Evolutionary conservation across 495 filamentous ascomycete genomes (phyloP).

Genomic region (Neurospora sp.): DNA sequence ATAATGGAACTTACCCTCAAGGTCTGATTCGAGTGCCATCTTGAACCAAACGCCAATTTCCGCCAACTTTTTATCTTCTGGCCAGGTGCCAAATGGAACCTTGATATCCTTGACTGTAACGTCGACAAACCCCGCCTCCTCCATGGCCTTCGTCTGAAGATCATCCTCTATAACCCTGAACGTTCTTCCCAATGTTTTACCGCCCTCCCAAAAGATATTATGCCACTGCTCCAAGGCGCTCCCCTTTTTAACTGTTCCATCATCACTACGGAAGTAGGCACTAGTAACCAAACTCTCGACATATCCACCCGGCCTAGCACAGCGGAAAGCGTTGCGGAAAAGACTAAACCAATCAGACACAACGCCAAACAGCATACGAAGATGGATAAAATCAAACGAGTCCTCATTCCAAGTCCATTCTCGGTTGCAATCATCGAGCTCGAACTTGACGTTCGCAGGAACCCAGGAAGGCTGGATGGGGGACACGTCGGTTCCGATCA

Average conservation of each 20-base stretch:
- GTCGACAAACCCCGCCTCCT: slow-evolving; percentile 44
- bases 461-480: slow-evolving; percentile 32
- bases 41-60: slow-evolving; percentile 14
- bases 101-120: slow-evolving; percentile 35
- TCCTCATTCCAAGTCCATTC: slow-evolving; percentile 34
- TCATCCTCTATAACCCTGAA: not conserved
- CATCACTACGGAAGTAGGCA: not conserved
- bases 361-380: slow-evolving; percentile 37
- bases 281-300: not conserved
- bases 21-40: not conserved
- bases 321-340: slow-evolving; percentile 21
- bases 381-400: slow-evolving; percentile 50
- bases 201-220: not conserved
- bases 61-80: slow-evolving; percentile 30
- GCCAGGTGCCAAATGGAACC: slow-evolving; percentile 45
- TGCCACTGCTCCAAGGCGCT: not conserved
- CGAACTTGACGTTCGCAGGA: slow-evolving; percentile 37
- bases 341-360: slow-evolving; percentile 41
- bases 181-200: slow-evolving; percentile 1
- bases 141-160: slow-evolving; percentile 34
- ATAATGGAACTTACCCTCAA: not conserved
- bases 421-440: slow-evolving; percentile 38
- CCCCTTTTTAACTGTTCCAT: not conserved
- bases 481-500: slow-evolving; percentile 43
- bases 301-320: slow-evolving; percentile 1